A percentile compares a stretch with the other conserved stretches of the same genome.
Evolutionary conservation across 1,284 basidiomycete genomes (phyloP).

Genomic region (Ganoderma lucidum): DNA sequence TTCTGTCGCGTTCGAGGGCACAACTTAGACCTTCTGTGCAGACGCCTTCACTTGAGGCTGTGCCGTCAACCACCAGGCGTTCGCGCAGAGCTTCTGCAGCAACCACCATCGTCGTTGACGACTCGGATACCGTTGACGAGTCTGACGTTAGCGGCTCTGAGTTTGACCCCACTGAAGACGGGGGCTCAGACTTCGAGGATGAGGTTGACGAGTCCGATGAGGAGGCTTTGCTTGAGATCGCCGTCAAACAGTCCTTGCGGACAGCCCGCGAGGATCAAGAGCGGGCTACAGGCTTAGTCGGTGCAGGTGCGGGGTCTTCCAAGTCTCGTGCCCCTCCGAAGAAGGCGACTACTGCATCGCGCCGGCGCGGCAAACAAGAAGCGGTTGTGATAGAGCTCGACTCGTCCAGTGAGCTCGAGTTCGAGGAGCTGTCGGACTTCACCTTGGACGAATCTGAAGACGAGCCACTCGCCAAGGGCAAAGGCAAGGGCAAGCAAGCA

Average conservation of each 20-base stretch:
- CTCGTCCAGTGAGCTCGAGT: conserved; percentile 31
- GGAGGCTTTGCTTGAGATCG: conserved; percentile 61
- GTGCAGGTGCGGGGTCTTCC: conserved; percentile 52
- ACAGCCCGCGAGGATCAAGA: conserved; percentile 45
- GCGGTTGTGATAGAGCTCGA: conserved; percentile 44
- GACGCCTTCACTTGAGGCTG: conserved; percentile 5
- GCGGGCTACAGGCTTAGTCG: conserved; percentile 39
- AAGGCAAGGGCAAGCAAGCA: conserved; percentile 36
- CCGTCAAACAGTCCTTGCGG: conserved; percentile 62
- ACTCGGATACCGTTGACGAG: conserved; percentile 54
- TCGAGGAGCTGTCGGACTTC: conserved; percentile 25
- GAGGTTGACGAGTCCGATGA: conserved; percentile 54
- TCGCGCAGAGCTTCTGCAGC: conserved; percentile 14
- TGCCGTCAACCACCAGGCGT: conserved; percentile 7
- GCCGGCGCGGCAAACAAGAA: conserved; percentile 48
- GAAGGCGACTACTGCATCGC: conserved; percentile 61
- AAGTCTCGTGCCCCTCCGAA: conserved; percentile 40
- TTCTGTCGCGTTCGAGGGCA: background rate
- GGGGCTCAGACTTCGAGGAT: conserved; percentile 23
- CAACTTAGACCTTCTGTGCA: conserved; percentile 10
- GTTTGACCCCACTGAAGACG: conserved; percentile 47
- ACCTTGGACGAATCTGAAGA: conserved; percentile 24
- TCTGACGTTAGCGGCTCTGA: conserved; percentile 67
- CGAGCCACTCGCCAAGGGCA: conserved; percentile 37
- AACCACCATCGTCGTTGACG: conserved; percentile 37